Conservation (phyloP, 2,329 filamentous ascomycete species). For the Cordyceps cicadae region DNA sequence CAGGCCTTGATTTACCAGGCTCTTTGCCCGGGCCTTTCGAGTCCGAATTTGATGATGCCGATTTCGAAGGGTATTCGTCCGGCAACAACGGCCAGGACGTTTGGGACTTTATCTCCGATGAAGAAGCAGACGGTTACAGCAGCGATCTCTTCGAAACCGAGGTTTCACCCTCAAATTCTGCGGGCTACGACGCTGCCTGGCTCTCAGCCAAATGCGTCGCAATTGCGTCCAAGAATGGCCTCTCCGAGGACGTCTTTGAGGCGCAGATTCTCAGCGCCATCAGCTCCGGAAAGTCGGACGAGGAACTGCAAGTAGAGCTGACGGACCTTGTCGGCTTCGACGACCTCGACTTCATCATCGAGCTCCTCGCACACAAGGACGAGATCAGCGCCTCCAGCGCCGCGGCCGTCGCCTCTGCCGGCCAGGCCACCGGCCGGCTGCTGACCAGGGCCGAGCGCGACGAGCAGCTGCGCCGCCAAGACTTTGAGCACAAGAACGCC, state of each 20-base stretch:
- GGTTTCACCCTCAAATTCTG: slow-evolving; percentile 19
- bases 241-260: slow-evolving; percentile 62
- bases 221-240: slow-evolving; percentile 58
- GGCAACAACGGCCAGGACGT: slow-evolving; percentile 68
- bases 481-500: slow-evolving; percentile 76
- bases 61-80: slow-evolving; percentile 46
- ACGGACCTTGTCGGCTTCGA: slow-evolving; percentile 89
- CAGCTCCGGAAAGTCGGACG: slow-evolving; percentile 58
- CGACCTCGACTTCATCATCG: slow-evolving; percentile 85
- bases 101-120: slow-evolving; percentile 84
- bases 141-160: slow-evolving; percentile 53
- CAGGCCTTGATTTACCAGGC: slow-evolving; percentile 52
- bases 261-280: slow-evolving; percentile 71
- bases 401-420: slow-evolving; percentile 25
- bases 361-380: slow-evolving; percentile 70
- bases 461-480: slow-evolving; percentile 64
- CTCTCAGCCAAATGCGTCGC: slow-evolving; percentile 57
- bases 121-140: slow-evolving; percentile 56
- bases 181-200: slow-evolving; percentile 57
- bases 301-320: slow-evolving; percentile 83
- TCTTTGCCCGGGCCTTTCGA: slow-evolving; percentile 32
- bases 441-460: slow-evolving; percentile 72
- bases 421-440: slow-evolving; percentile 40
- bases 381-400: slow-evolving; percentile 50
- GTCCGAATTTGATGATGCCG: slow-evolving; percentile 54